Evolutionary conservation across 2,329 filamentous ascomycete species (phyloP).

Genomic region (Peltaster fructicola): DNA sequence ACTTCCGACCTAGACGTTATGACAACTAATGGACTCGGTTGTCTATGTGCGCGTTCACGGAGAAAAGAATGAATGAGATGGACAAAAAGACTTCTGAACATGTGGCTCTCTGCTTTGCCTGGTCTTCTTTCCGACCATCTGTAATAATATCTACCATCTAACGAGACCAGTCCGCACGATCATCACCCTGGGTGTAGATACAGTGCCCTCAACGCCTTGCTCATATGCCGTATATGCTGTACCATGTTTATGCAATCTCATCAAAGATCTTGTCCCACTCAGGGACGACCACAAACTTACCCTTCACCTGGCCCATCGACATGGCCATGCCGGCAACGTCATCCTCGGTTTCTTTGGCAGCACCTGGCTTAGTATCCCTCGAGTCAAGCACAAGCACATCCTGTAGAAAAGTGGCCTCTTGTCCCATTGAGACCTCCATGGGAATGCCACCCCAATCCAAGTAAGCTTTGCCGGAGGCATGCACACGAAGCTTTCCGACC

Average conservation of each 20-base stretch:
- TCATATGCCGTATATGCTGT: conserved; percentile 2
- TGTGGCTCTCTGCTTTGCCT: too few relatives aligned
- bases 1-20: too few relatives aligned
- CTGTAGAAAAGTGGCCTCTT: conserved; percentile 40
- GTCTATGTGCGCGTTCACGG: too few relatives aligned
- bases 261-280: conserved; percentile 38
- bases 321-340: conserved; percentile 26
- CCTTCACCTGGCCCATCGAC: conserved; percentile 44
- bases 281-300: conserved; percentile 45
- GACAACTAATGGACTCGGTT: too few relatives aligned
- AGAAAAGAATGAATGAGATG: too few relatives aligned
- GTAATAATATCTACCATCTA: neutral
- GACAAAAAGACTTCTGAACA: too few relatives aligned
- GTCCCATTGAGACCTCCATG: conserved; percentile 39
- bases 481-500: conserved; percentile 44
- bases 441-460: conserved; percentile 45
- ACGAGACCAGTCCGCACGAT: too few relatives aligned
- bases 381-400: conserved; percentile 33
- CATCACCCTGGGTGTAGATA: too few relatives aligned
- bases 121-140: conserved; percentile 1
- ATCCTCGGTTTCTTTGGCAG: conserved; percentile 7
- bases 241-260: conserved; percentile 7
- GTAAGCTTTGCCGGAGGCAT: conserved; percentile 42
- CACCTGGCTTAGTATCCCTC: conserved; percentile 12
- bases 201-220: conserved; percentile 4